Percentiles rank a stretch among this genome's conserved stretches.
These are phyloP conservation scores for Neurospora terricola DNA, from an alignment of 495 filamentous ascomycete species.

Conservation along the genomic window DNA sequence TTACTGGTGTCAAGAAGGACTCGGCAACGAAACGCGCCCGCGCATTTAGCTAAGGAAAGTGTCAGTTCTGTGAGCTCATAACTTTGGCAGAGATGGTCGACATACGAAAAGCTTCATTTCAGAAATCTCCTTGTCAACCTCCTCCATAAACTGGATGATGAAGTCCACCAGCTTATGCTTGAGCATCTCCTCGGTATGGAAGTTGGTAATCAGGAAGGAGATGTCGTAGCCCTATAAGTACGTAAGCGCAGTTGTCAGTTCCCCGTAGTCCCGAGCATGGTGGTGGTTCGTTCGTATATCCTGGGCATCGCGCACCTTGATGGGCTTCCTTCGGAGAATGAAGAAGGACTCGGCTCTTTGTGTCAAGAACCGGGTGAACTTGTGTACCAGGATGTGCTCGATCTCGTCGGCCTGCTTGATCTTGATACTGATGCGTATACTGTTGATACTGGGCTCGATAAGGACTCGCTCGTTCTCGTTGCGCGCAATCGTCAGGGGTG, in stretches of 20 bases:
- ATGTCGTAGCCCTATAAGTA: constrained; percentile 85
- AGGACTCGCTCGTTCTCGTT: constrained; percentile 93
- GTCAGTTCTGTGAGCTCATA: constrained; percentile 7
- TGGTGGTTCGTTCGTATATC: background rate
- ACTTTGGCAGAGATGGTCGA: background rate
- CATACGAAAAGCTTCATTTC: constrained; percentile 98
- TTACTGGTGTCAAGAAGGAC: constrained; percentile 91
- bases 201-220: constrained; percentile 96
- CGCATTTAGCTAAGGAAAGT: constrained; percentile 67
- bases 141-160: constrained; percentile 98
- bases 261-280: background rate
- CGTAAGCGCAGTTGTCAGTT: constrained; percentile 1
- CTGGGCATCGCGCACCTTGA: constrained; percentile 53
- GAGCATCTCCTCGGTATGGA: constrained; percentile 94
- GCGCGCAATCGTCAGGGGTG: constrained; percentile 74
- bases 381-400: constrained; percentile 93
- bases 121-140: constrained; percentile 98
- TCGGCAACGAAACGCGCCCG: constrained; percentile 96
- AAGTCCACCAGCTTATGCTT: constrained; percentile 99
- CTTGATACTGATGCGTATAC: constrained; percentile 82
- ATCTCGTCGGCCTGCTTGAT: constrained; percentile 99
- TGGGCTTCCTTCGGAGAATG: constrained; percentile 85
- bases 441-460: constrained; percentile 94
- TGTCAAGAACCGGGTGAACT: constrained; percentile 92
- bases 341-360: constrained; percentile 98